Evolutionary conservation across 2,329 filamentous ascomycete species (phyloP).

Genomic region (Botrytis galanthina): DNA sequence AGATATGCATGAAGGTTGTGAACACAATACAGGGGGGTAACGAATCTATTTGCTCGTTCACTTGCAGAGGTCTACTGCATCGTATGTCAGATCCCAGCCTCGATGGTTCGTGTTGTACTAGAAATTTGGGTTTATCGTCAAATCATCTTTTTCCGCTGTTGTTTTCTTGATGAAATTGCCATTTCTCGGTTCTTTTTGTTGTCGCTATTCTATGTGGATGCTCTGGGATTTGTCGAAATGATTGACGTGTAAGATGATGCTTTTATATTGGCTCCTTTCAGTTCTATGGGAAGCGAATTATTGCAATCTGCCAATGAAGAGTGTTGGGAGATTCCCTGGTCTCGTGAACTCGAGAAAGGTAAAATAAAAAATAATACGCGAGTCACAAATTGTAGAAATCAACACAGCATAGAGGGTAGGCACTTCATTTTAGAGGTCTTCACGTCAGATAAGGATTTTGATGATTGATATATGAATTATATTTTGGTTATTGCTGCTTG

Average conservation of each 20-base stretch:
- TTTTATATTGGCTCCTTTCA: fast-evolving
- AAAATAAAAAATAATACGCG: not conserved
- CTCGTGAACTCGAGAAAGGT: not conserved
- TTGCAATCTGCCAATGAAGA: not conserved
- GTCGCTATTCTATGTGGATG: not conserved
- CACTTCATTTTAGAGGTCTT: not conserved
- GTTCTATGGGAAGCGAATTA: not conserved
- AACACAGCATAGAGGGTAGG: not conserved
- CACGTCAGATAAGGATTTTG: not conserved
- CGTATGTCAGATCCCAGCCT: not conserved
- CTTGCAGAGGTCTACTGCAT: not conserved
- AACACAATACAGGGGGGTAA: too few relatives aligned
- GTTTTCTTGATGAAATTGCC: fast-evolving
- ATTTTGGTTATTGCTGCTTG: not conserved
- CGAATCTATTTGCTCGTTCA: not conserved
- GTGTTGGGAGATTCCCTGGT: not conserved
- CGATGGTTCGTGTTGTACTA: not conserved
- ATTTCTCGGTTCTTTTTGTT: not conserved
- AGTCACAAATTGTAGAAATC: not conserved
- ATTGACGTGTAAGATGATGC: too few relatives aligned
- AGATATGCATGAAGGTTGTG: too few relatives aligned
- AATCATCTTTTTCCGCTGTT: not conserved
- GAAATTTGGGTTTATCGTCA: not conserved
- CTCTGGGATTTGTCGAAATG: too few relatives aligned
- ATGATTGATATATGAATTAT: not conserved